A percentile compares a stretch with the other conserved stretches of the same genome.
phyloP scores from a whole-genome alignment of 2,329 filamentous ascomycete genomes.

The Fonsecaea multimorphosa region DNA sequence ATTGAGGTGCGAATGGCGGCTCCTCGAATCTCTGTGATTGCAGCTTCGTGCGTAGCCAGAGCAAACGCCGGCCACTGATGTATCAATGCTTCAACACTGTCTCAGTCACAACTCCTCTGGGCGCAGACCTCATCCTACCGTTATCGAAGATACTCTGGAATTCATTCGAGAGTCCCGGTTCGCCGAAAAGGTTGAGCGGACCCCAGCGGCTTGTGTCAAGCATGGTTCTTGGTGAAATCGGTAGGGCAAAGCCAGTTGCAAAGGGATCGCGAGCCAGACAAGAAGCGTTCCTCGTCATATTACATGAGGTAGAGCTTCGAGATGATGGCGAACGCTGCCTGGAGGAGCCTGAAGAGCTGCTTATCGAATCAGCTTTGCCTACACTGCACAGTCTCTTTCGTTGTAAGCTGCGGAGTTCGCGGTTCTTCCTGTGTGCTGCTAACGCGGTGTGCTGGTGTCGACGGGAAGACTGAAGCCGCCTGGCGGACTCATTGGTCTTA shows the following conservation, averaged over 20 bases:
- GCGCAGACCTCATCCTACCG: not conserved
- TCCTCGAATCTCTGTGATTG: slow-evolving; percentile 10
- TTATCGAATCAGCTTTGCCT: not conserved
- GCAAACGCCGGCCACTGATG: slow-evolving; percentile 19
- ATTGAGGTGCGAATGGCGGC: slow-evolving; percentile 2
- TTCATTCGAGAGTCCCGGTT: not conserved
- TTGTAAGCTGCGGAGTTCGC: slow-evolving; percentile 9
- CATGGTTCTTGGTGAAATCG: not conserved
- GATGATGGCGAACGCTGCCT: not conserved
- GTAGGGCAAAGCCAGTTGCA: no score
- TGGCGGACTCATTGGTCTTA: not conserved
- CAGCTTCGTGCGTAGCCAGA: slow-evolving; percentile 3
- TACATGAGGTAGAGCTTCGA: not conserved
- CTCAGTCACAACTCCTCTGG: not conserved
- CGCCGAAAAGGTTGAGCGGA: not conserved
- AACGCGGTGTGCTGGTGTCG: slow-evolving; percentile 18
- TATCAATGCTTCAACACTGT: slow-evolving; percentile 10
- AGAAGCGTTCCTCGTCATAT: not conserved
- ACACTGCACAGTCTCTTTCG: not conserved
- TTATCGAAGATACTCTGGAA: slow-evolving; percentile 3
- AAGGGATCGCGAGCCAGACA: not conserved
- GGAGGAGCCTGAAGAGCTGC: not conserved
- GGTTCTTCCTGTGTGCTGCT: slow-evolving; percentile 6
- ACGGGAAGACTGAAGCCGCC: slow-evolving; percentile 1
- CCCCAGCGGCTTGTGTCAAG: not conserved